Conservation (phyloP, 1,284 basidiomycete species). For the Tilletiaria anomala region DNA sequence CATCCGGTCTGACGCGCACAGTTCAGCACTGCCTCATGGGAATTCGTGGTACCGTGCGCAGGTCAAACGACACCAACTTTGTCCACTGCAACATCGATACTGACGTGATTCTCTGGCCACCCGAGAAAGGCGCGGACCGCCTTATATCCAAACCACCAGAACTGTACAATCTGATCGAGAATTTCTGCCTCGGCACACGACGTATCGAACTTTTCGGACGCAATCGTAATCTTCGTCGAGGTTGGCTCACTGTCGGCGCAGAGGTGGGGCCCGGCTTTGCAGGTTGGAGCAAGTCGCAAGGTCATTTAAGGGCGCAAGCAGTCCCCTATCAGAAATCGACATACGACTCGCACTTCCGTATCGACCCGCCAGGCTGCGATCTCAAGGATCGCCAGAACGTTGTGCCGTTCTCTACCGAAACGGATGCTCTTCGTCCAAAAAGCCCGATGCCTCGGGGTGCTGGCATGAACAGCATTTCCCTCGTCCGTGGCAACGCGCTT, state of each 20-base stretch:
- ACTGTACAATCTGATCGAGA: constrained; percentile 87
- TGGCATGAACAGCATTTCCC: not conserved
- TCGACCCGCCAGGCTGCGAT: constrained; percentile 25
- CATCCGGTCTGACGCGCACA: constrained; percentile 15
- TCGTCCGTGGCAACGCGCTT: not conserved
- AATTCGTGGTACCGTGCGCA: constrained; percentile 88
- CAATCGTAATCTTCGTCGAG: constrained; percentile 57
- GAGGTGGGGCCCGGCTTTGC: constrained; percentile 19
- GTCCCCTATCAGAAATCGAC: constrained; percentile 10
- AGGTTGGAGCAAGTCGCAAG: not conserved
- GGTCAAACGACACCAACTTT: constrained; percentile 84
- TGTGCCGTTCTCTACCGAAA: constrained; percentile 18
- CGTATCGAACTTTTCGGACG: constrained; percentile 80
- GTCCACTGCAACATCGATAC: constrained; percentile 98
- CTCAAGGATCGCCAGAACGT: constrained; percentile 22
- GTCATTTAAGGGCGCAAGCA: not conserved
- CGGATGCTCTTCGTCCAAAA: constrained; percentile 28
- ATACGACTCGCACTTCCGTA: constrained; percentile 23
- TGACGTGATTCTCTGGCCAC: constrained; percentile 90
- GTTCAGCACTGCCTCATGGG: constrained; percentile 84
- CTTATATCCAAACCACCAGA: constrained; percentile 78
- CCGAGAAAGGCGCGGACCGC: constrained; percentile 44
- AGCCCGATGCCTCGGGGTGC: constrained; percentile 10
- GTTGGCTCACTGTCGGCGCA: constrained; percentile 74
- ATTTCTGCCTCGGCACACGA: constrained; percentile 86